Base-by-base conservation (phyloP, 73 alveolate species). In the Paramecium tetraurelia region DNA sequence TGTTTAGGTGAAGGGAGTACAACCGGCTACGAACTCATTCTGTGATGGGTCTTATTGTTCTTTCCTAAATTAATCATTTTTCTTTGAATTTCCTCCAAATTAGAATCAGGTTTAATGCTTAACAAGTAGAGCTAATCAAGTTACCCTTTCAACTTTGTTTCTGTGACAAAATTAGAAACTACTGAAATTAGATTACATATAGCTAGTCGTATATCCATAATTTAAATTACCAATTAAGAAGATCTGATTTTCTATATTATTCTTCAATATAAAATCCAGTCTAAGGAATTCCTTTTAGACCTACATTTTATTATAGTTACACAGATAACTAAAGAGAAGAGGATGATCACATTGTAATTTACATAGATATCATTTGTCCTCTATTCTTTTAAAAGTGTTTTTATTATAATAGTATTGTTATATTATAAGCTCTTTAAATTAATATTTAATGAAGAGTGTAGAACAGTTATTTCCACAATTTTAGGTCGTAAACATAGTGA, bases 381-480 rank as follows among this genome's bases (percentile, higher is more conserved):
- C 14, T 50, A 24, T n/a, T 50, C 27, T 5, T 36, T 4, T 36
- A 36, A 5, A 16, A 50, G 63, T 50, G 22, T 50, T 46, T 53
- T 16, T 53, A 18, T 53, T 4, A 53, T 53, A 53, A 20, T 53
- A 4, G 69, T 53, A n/a, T 53, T 18, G 5, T 53, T 3, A 33
- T 53, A 48, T 48, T 12, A 21, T 59, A 20, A 59, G 77, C 22
- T 59, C 77, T 29, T 20, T 59, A 31, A 31, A 22, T 63, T 63
- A 4, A 53, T 53, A 63, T 63, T 63, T 31, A 63, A 63, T 63
- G 84, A 63, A 63, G 18, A 75, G 59, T 75, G 36, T 75, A 29
- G 87, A 75, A 27, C 20, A 35, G 29, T 63, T 80, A 18, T 80
- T 80, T 80, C 90, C 90, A 10, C 31, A 80, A 80, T 80, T 80